A percentile compares a stretch with the other conserved stretches of the same genome.
phyloP scores from a whole-genome alignment of 225 moss, liverwort and hornwort species.

The Asterella californica region DNA sequence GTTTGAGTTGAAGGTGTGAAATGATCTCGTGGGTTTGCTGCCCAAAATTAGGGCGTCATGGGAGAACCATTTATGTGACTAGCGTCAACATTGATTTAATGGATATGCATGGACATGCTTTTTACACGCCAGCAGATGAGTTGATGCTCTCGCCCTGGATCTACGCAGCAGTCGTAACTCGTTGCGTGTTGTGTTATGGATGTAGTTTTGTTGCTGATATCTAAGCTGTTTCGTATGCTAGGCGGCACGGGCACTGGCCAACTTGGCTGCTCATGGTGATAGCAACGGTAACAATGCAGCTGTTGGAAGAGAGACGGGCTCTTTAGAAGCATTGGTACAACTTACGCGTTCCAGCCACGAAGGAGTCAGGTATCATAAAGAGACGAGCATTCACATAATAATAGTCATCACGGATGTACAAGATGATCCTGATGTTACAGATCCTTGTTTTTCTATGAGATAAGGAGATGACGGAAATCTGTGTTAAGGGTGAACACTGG shows the following conservation, averaged over 20 bases:
- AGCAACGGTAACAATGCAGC: constrained; percentile 98
- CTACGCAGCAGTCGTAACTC: background rate
- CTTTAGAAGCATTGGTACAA: constrained; percentile 89
- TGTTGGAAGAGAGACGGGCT: constrained; percentile 78
- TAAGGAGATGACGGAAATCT: background rate
- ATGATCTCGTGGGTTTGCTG: background rate
- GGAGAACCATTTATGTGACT: background rate
- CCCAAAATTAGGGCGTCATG: background rate
- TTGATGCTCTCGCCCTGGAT: background rate
- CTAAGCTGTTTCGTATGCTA: constrained; percentile 36
- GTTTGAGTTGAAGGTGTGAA: background rate
- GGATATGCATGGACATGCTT: too few species aligned
- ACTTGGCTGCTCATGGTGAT: constrained; percentile 96
- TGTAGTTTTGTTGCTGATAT: constrained; percentile 14
- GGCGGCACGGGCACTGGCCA: constrained; percentile 89
- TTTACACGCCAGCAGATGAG: too few species aligned
- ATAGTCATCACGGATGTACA: background rate
- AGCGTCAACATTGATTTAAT: too few species aligned
- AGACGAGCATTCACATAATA: background rate
- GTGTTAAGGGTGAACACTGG: background rate
- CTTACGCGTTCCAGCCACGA: constrained; percentile 87
- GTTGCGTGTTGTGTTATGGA: background rate
- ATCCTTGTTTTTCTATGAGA: background rate
- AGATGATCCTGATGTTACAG: too few species aligned
- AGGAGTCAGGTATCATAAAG: constrained; percentile 69